A percentile compares a stretch with the other conserved stretches of the same genome.
Evolutionary conservation across 306 rosid genomes (phyloP).

Genomic region (Rosa rugosa): DNA sequence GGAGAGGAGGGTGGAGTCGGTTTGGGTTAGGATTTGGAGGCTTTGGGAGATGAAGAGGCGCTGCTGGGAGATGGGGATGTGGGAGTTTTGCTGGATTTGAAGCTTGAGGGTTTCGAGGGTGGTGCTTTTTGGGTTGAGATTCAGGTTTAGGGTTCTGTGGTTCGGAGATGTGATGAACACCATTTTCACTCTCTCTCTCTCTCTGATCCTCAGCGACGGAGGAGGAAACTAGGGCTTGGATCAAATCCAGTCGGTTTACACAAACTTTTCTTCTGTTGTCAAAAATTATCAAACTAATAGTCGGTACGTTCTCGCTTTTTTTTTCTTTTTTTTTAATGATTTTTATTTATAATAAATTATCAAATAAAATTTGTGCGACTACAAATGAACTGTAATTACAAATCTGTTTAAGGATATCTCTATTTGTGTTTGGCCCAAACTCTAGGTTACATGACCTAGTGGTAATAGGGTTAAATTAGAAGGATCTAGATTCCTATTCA

Average conservation of each 20-base stretch:
- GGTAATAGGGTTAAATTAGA: too few species aligned
- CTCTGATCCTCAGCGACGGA: background rate
- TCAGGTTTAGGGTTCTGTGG: slow-evolving; percentile 50
- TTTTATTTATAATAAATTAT: too few species aligned
- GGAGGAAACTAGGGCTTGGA: background rate
- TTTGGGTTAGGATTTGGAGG: slow-evolving; percentile 29
- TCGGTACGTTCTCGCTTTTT: too few species aligned
- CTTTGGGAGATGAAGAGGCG: slow-evolving; percentile 64
- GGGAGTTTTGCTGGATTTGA: slow-evolving; percentile 44
- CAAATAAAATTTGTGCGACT: too few species aligned
- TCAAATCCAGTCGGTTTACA: background rate
- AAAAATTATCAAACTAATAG: too few species aligned
- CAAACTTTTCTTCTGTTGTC: too few species aligned
- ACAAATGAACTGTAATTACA: too few species aligned
- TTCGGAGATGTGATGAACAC: slow-evolving; percentile 60
- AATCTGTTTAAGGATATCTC: too few species aligned
- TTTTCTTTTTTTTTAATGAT: too few species aligned
- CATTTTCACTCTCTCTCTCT: slow-evolving; percentile 42
- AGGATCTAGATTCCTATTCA: too few species aligned
- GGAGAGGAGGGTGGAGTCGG: slow-evolving; percentile 47
- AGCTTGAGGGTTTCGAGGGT: slow-evolving; percentile 52
- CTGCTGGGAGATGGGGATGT: slow-evolving; percentile 49
- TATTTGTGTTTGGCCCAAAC: too few species aligned
- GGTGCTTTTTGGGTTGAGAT: slow-evolving; percentile 63
- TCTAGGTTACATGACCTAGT: too few species aligned